phyloP scores from a whole-genome alignment of 306 rosid genomes.

The Trifolium dubium region DNA sequence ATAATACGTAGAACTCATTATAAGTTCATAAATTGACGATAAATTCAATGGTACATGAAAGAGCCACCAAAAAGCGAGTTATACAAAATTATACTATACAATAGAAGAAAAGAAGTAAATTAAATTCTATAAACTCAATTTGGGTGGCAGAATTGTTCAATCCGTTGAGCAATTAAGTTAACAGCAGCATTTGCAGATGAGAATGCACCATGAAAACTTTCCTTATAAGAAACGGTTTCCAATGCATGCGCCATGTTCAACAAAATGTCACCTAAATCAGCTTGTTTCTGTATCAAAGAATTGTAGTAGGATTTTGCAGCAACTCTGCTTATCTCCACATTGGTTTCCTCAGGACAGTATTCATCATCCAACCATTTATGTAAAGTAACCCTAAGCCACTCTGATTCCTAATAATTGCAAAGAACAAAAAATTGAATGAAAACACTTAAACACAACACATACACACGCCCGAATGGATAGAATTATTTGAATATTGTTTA shows the following conservation, averaged over 20 bases:
- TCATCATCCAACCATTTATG: conserved; percentile 96
- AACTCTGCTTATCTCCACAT: conserved; percentile 84
- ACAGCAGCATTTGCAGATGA: conserved; percentile 95
- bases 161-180: conserved; percentile 71
- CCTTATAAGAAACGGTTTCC: conserved; percentile 79
- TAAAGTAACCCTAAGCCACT: conserved; percentile 82
- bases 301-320: conserved; percentile 79
- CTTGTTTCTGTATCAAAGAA: conserved; percentile 62
- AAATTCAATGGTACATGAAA: not conserved
- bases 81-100: conserved; percentile 1
- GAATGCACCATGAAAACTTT: conserved; percentile 95
- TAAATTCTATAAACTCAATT: conserved; percentile 37
- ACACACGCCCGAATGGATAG: not conserved
- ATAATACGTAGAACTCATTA: not conserved
- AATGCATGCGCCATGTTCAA: conserved; percentile 75
- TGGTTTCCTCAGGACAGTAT: conserved; percentile 91
- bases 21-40: not conserved
- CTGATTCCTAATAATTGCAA: conserved; percentile 70
- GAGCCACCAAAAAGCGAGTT: not conserved
- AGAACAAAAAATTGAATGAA: not conserved
- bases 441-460: not conserved
- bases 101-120: not conserved
- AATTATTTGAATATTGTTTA: not conserved
- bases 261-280: conserved; percentile 81
- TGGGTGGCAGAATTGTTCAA: conserved; percentile 47